Percentiles rank a stretch among this genome's conserved stretches.
phyloP scores from a whole-genome alignment of 1,284 basidiomycete species.

The Pseudozyma tsukubaensis region DNA sequence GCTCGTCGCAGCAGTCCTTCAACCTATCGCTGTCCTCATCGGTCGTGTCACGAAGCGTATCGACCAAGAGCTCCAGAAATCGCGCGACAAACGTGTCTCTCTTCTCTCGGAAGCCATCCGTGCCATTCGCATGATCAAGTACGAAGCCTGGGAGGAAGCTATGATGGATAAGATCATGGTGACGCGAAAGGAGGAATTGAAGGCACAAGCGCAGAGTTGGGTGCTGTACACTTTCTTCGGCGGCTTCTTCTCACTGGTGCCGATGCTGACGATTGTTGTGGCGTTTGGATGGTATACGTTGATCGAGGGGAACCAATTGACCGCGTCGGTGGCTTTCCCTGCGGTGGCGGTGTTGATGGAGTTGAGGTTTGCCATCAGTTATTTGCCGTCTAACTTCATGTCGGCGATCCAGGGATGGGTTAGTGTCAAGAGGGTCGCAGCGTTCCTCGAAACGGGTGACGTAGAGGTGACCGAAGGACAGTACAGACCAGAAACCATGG shows the following conservation, averaged over 20 bases:
- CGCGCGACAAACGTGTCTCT: conserved; percentile 40
- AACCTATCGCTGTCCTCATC: conserved; percentile 33
- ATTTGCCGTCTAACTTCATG: conserved; percentile 38
- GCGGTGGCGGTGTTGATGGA: conserved; percentile 43
- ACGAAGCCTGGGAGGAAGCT: conserved; percentile 50
- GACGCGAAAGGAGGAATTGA: conserved; percentile 24
- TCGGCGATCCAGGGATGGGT: conserved; percentile 75
- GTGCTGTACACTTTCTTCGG: conserved; percentile 31
- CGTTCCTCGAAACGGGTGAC: conserved; percentile 77
- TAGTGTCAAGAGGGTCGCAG: conserved; percentile 81
- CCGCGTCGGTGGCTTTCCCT: conserved; percentile 42
- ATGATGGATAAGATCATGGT: conserved; percentile 34
- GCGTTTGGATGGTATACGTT: conserved; percentile 46
- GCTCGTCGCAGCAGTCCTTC: conserved; percentile 27
- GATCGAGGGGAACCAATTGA: conserved; percentile 35
- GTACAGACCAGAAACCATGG: conserved; percentile 16
- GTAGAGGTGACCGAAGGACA: conserved; percentile 75
- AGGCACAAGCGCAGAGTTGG: conserved; percentile 36
- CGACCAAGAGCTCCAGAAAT: conserved; percentile 40
- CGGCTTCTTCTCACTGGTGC: conserved; percentile 34
- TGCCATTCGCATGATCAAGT: conserved; percentile 55
- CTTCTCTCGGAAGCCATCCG: conserved; percentile 46
- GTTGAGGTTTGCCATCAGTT: conserved; percentile 36
- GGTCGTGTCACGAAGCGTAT: conserved; percentile 26
- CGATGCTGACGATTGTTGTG: conserved; percentile 41